A percentile compares a stretch with the other conserved stretches of the same genome.
Conservation (phyloP, 2,329 filamentous ascomycete species). For the Paraconiothyrium sp. region DNA sequence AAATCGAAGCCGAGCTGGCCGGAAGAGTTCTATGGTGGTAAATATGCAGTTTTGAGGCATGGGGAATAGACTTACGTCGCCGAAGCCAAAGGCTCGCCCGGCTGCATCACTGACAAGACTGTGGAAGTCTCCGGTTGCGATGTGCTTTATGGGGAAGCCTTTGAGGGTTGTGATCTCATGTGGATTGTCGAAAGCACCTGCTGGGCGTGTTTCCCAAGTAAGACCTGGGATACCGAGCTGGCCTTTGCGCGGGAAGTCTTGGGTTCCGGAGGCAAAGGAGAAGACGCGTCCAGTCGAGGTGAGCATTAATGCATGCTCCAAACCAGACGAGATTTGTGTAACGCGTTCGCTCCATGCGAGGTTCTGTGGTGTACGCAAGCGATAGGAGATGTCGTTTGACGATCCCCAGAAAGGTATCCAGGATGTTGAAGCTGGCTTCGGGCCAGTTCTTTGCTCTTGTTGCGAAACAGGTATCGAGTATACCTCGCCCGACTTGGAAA, state of each 20-base stretch:
- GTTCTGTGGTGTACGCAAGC: constrained; percentile 71
- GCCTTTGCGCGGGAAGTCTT: constrained; percentile 80
- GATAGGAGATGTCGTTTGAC: constrained; percentile 73
- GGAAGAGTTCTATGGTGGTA: constrained; percentile 67
- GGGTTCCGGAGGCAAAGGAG: constrained; percentile 81
- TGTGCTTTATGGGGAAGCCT: constrained; percentile 74
- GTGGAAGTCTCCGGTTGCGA: constrained; percentile 88
- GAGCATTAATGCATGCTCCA: constrained; percentile 86
- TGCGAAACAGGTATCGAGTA: constrained; percentile 85
- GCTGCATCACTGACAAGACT: constrained; percentile 79
- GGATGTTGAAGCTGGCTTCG: constrained; percentile 70
- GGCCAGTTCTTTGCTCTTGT: constrained; percentile 72
- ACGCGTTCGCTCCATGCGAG: constrained; percentile 77
- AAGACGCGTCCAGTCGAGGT: constrained; percentile 88
- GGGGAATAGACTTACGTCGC: constrained; percentile 62
- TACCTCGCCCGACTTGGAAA: constrained; percentile 77
- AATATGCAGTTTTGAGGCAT: background rate
- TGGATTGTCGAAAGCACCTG: constrained; percentile 80
- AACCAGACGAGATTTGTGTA: constrained; percentile 76
- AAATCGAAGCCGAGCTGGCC: constrained; percentile 91
- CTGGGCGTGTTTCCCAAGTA: constrained; percentile 79
- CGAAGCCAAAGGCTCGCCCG: constrained; percentile 85
- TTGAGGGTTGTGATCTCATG: constrained; percentile 79
- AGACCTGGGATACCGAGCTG: constrained; percentile 89
- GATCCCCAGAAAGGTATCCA: constrained; percentile 81